A percentile compares a stretch with the other conserved stretches of the same genome.
Evolutionary conservation across 805 yeast species (phyloP).

Genomic region (Dipodascopsis tothii): DNA sequence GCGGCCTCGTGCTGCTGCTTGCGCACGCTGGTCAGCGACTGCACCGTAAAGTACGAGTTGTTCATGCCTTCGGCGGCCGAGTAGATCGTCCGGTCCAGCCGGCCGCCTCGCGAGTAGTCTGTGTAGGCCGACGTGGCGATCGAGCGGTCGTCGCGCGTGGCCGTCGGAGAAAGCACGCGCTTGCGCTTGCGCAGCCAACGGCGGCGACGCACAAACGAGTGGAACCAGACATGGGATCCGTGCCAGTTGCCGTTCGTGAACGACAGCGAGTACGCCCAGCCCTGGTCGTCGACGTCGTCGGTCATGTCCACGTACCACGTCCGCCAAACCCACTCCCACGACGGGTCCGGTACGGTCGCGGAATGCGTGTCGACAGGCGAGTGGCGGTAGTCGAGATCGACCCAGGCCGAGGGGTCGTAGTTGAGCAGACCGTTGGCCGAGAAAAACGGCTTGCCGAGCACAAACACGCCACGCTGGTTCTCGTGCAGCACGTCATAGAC

Average conservation of each 20-base stretch:
- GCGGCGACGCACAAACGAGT: constrained; percentile 59
- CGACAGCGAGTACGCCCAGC: constrained; percentile 65
- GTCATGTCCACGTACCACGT: constrained; percentile 69
- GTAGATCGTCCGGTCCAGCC: background rate
- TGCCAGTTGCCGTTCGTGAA: constrained; percentile 52
- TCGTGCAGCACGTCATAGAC: constrained; percentile 31
- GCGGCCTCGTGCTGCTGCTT: too few species aligned
- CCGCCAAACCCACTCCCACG: constrained; percentile 63
- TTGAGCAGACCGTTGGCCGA: constrained; percentile 32
- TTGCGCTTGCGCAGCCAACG: constrained; percentile 47
- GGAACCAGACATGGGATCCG: constrained; percentile 46
- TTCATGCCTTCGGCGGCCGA: constrained; percentile 9
- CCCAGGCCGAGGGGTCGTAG: constrained; percentile 35
- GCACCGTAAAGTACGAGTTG: constrained; percentile 9
- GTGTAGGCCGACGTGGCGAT: background rate
- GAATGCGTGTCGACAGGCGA: constrained; percentile 29
- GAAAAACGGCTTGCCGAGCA: constrained; percentile 35
- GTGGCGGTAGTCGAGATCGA: constrained; percentile 27
- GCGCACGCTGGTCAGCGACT: constrained; percentile 1
- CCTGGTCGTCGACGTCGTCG: constrained; percentile 68
- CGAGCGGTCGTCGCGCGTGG: background rate
- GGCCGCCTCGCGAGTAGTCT: background rate
- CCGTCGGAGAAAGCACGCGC: constrained; percentile 1
- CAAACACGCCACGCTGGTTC: constrained; percentile 33
- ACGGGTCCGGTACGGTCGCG: constrained; percentile 45